Base-by-base conservation (phyloP, 768 basidiomycete species). In the Dentipellis sp. region DNA sequence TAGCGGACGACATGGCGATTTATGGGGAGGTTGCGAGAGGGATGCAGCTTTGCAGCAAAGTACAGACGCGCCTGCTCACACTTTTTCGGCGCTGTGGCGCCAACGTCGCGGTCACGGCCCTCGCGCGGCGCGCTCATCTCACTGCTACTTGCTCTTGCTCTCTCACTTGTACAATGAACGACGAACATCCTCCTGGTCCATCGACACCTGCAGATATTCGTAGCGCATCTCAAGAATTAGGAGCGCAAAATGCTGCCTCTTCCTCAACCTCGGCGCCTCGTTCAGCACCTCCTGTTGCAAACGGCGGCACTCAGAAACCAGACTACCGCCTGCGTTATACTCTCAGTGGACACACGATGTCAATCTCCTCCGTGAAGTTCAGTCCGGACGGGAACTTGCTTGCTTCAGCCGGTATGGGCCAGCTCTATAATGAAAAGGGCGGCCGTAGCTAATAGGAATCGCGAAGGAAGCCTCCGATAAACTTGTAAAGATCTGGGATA, bases 351-450 rank as follows among this genome's bases (percentile, higher is more conserved):
- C 95, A 97, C 67, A 82, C 79, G 16, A 78, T 81, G 67, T 79
- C 88, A 9, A 80, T 98, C 51, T 89, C 94, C 1, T 83, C 90
- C 12, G 71, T 97, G 55, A 91, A 89, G 67, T 97, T 95, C 70
- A 92, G 88, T 64, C 86, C 89, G 35, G 82, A 94, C 69, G 94
- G 94, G 34, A 74, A 75, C 54, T 73, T 81, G 59, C 78, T 97
- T 42, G 92, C 91, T 1, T 94, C 93, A 36, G 82, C 82, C 71
- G 87, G 94, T 97, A 70, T 66, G 83, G 75, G 42, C 55, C 46
- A 50, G 56, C 36, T 38, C 21, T 14, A 42, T 37, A 29, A 29
- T 29, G 3, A 6, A 29, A 29, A 29, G 29, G 3, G 6, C 29
- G 29, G 29, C 6, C 6, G 29, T 29, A 54, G 61, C 17, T 65